Base-by-base conservation (phyloP, 1,139 yeast species). In the Pichia sp. region DNA sequence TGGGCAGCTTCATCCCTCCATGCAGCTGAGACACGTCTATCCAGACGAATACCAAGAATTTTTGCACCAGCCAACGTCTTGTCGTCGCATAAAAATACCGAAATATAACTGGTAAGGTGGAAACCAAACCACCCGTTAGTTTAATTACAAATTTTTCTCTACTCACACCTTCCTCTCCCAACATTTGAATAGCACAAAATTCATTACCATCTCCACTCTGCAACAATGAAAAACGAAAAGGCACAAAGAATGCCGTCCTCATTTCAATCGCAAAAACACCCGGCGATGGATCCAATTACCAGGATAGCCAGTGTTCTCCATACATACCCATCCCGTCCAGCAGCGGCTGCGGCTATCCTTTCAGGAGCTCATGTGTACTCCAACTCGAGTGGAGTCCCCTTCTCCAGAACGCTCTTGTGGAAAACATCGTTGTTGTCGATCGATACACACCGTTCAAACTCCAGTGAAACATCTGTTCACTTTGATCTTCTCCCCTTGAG, bases 331-430 rank as follows among this genome's bases (percentile, higher is more conserved):
- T 53, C 56, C 19, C 37, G 56, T 9, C 56, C 56, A n/a, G 47
- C 52, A 9, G 22, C 51, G 3, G 54, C 56, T 6, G 49, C 56
- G 16, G 47, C 56, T 13, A 49, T 53, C 9, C 19, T 53, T 12
- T 47, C 56, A 16, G 54, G 52, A 8, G 22, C 45, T 25, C 56
- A 53, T 9, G 45, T 51, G 10, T 48, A 46, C 34, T 44, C 50
- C 16, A 46, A 41, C 13, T 44, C 49, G 8, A 44, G 40, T n/a
- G 37, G 31, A 13, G 39, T 46, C 3, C 51, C 52, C 4, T 60
- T 58, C 43, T 57, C 60, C 8, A 51, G 63, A 40, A 44, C 63
- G 3, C 48, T 60, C 9, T 21, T 60, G 1, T 60, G 62, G 63
- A 60, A 60, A 42, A 45, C 62, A 21, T 47, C 55, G 19, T 46